Evolutionary conservation across 2,329 filamentous ascomycete species (phyloP).

Genomic region (Sclerotinia sclerotiorum): DNA sequence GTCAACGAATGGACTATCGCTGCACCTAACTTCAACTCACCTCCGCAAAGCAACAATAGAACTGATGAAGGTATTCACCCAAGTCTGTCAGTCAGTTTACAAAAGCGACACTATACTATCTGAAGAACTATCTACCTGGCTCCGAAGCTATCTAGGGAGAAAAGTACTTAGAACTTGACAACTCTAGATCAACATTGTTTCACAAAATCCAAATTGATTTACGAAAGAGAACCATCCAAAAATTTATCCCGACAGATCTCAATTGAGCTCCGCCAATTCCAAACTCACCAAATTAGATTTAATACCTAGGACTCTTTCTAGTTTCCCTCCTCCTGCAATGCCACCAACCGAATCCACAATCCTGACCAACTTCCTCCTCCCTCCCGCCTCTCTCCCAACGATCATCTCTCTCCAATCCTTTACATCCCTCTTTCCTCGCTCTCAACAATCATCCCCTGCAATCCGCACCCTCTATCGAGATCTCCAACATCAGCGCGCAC

Average conservation of each 20-base stretch:
- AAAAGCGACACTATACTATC: background rate
- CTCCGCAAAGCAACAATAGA: background rate
- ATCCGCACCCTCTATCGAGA: conserved; percentile 66
- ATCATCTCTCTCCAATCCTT: conserved; percentile 75
- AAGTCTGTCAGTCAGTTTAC: too few relatives aligned
- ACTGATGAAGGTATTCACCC: background rate
- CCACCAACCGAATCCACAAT: conserved; percentile 73
- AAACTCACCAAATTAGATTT: background rate
- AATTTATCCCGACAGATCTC: background rate
- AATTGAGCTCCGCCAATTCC: background rate
- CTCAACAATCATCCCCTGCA: conserved; percentile 41
- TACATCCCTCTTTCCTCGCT: conserved; percentile 70
- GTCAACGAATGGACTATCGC: background rate
- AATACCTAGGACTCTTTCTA: too few relatives aligned
- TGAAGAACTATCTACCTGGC: background rate
- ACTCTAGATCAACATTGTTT: too few relatives aligned
- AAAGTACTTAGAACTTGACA: too few relatives aligned
- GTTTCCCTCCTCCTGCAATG: conserved; percentile 49
- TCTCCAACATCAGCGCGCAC: conserved; percentile 71
- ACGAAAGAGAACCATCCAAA: background rate
- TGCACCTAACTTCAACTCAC: background rate
- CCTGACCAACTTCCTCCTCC: conserved; percentile 74
- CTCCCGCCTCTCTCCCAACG: conserved; percentile 71
- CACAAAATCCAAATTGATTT: background rate
- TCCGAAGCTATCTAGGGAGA: too few relatives aligned